These are phyloP conservation scores for Escovopsis weberi DNA, from an alignment of 2,329 filamentous ascomycete genomes.

Conservation along the genomic window DNA sequence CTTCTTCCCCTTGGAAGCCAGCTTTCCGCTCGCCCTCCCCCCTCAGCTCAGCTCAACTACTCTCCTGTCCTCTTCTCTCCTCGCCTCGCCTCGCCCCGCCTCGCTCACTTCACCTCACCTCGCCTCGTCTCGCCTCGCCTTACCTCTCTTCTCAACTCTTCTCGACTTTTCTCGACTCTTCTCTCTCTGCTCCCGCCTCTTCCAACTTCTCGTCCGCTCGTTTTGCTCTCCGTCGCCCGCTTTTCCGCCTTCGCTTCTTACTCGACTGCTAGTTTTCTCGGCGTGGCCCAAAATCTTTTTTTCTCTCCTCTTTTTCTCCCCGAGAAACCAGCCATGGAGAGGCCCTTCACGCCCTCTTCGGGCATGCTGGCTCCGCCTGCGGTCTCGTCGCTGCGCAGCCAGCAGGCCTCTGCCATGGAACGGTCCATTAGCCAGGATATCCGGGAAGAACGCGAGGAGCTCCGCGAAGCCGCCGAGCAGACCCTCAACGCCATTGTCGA, in stretches of 20 bases:
- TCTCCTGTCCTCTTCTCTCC: background rate
- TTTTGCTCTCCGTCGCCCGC: too few relatives aligned
- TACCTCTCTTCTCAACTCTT: too few relatives aligned
- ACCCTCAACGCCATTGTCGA: conserved; percentile 95
- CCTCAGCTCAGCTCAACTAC: background rate
- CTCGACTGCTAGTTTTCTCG: too few relatives aligned
- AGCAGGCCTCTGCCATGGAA: conserved; percentile 39
- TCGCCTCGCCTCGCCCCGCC: too few relatives aligned
- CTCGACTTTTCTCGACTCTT: too few relatives aligned
- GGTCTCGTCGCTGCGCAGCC: conserved; percentile 36
- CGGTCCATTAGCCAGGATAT: conserved; percentile 74
- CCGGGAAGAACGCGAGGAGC: conserved; percentile 79
- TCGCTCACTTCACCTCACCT: too few relatives aligned
- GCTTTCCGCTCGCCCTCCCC: background rate
- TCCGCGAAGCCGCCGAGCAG: conserved; percentile 90
- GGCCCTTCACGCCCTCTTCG: conserved; percentile 16
- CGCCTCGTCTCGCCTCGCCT: too few relatives aligned
- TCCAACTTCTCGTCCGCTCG: too few relatives aligned
- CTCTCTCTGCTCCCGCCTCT: too few relatives aligned
- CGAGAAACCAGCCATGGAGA: conserved; percentile 27
- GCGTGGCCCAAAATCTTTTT: too few relatives aligned
- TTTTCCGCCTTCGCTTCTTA: too few relatives aligned
- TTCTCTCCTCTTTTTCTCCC: conserved; percentile 1
- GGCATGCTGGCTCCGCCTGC: conserved; percentile 35
- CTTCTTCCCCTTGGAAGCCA: conserved; percentile 8